These are phyloP conservation scores for Nakaseomyces glabratus DNA, from an alignment of 1,139 yeast species.

Conservation along the genomic window DNA sequence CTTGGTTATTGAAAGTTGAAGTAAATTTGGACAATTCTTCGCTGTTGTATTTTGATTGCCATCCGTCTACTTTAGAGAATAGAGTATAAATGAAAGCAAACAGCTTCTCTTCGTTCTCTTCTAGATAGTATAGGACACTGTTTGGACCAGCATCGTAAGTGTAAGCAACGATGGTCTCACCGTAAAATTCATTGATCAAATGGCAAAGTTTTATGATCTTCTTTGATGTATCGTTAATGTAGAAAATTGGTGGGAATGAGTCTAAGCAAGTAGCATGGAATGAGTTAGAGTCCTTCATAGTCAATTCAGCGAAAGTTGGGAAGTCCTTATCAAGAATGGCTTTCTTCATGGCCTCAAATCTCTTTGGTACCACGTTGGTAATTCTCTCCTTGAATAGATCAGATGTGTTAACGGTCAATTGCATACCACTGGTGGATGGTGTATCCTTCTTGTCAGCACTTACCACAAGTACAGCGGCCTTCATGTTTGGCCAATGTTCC, in stretches of 20 bases:
- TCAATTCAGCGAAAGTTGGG: constrained; percentile 70
- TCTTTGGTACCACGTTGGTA: constrained; percentile 68
- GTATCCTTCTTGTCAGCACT: constrained; percentile 91
- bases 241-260: constrained; percentile 91
- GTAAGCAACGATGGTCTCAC: constrained; percentile 75
- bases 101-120: constrained; percentile 58
- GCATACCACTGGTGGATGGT: constrained; percentile 95
- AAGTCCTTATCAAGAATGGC: constrained; percentile 68
- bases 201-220: constrained; percentile 77
- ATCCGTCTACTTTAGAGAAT: constrained; percentile 56
- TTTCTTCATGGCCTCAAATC: constrained; percentile 74
- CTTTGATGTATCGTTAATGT: constrained; percentile 90
- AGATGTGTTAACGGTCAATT: constrained; percentile 81
- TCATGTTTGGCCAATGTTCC: constrained; percentile 86
- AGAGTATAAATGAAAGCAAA: constrained; percentile 49
- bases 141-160: constrained; percentile 99
- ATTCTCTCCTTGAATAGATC: constrained; percentile 76
- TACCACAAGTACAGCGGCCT: constrained; percentile 86
- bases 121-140: constrained; percentile 85
- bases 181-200: constrained; percentile 58
- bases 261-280: constrained; percentile 97
- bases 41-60: constrained; percentile 42
- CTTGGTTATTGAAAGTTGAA: constrained; percentile 33
- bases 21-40: constrained; percentile 26
- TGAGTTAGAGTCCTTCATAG: constrained; percentile 94